Base-by-base conservation (phyloP, 2,329 filamentous ascomycete species). In the Blastomyces emzantsi region DNA sequence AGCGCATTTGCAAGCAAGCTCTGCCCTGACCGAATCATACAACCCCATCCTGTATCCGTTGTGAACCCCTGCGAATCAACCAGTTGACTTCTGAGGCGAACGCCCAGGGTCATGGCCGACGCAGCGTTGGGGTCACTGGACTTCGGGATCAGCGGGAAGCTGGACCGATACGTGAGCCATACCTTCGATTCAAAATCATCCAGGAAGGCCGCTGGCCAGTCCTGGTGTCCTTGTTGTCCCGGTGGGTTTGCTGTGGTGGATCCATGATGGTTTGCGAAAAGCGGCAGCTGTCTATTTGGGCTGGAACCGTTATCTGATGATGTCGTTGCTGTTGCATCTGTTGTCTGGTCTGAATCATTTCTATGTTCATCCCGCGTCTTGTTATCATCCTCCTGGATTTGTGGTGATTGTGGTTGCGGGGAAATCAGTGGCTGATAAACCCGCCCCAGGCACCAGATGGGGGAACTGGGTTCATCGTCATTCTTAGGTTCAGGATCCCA, bases 11-110 rank as follows among this genome's bases (percentile, higher is more conserved):
- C 93, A 52, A 99, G 80, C 33, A 99, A 81, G 71, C 90, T 93
- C 78, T 99, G 94, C 3, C 94, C 94, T 6, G 93, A 97, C 65
- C 94, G 83, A 70, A 99, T 97, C 94, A 99, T 99, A 73, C 94
- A 99, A 0, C 94, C 94, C 92, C 95, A 99, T 61, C 94, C 94
- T 11, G 90, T 92, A 74, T 99, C 94, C 1, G 91, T 93, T 13
- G 90, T 89, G 76, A 97, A 99, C 4, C 90, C 92, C 33, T 82
- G 82, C 64, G 90, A 85, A 59, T 96, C 90, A 13, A 85, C 83
- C 6, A 97, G 79, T 71, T 91, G 89, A 62, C 82, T 92, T 71
- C 92, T 89, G 69, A 97, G 80, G 60, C 92, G 87, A 76, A 96
- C 93, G 1, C 90, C 81, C 64, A 97, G 85, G 3, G 90, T 95